Base-by-base conservation (phyloP, 768 basidiomycete genomes). In the Mycena leptocephala region DNA sequence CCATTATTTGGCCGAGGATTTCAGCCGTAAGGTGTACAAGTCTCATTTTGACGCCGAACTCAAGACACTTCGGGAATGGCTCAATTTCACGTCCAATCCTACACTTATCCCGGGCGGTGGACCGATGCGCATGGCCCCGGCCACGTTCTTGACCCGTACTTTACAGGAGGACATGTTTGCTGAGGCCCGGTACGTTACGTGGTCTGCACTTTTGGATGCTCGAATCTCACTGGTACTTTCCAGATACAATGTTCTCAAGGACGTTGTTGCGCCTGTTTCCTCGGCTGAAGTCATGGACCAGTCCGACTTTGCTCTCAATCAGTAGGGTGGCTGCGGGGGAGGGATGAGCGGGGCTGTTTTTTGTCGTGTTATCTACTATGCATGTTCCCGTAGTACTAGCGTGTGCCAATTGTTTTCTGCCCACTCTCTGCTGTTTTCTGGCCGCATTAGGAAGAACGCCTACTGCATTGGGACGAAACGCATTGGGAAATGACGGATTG, bases 21-120 rank as follows among this genome's bases (percentile, higher is more conserved):
- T 56, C n/a, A 4, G 28, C 4, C 71, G 63, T 20, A 64, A 64
- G 22, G 32, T 72, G 3, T 72, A 9, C 71, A 64, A 58, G 16
- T 6, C 51, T 11, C 71, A 56, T 14, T 72, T 65, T 32, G 53
- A 72, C 8, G 62, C 62, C 26, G 71, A 72, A 10, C 71, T 72
- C 53, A 39, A 33, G 13, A 65, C 63, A 14, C 53, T 72, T n/a
- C 63, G 71, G 0, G 39, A 24, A 3, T 72, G 71, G 71, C 71
- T 18, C 62, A 37, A 2, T 2, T 72, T 26, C 37, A 72, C 71
- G 0, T 72, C 71, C 2, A 72, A 58, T 24, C 51, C 71, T n/a
- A 72, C 71, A 3, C 32, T 22, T 2, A 56, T 72, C 20, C 22
- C 32, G 5, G 62, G 63, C 28, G 35, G 28, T 35, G 62, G 62